Evolutionary conservation across 306 rosid species (phyloP).

Genomic region (Lotus japonicus): DNA sequence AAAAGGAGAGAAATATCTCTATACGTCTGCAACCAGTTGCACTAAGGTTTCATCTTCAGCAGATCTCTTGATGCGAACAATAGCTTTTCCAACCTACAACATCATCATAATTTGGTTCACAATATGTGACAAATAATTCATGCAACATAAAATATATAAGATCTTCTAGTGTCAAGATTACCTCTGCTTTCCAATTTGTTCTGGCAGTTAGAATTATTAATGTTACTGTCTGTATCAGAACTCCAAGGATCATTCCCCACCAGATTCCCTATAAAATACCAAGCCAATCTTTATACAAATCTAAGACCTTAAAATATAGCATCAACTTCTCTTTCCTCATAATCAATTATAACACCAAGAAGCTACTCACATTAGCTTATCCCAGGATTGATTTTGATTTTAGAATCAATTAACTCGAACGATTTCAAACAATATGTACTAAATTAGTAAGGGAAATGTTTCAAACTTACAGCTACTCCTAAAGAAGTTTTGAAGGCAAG

Average conservation of each 20-base stretch:
- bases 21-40: slow-evolving; percentile 19
- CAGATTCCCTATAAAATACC: slow-evolving; percentile 62
- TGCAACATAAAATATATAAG: background rate
- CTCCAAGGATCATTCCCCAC: slow-evolving; percentile 78
- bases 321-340: too few relatives aligned
- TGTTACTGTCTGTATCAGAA: slow-evolving; percentile 50
- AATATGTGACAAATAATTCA: background rate
- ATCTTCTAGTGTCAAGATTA: background rate
- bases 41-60: slow-evolving; percentile 33
- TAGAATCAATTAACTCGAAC: too few relatives aligned
- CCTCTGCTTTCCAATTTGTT: slow-evolving; percentile 64
- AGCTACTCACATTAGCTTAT: too few relatives aligned
- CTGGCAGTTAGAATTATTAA: slow-evolving; percentile 51
- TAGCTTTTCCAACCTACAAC: slow-evolving; percentile 48
- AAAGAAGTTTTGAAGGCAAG: slow-evolving; percentile 56
- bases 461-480: slow-evolving; percentile 52
- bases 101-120: background rate
- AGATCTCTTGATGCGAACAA: slow-evolving; percentile 37
- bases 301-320: background rate
- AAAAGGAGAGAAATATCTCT: background rate
- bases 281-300: background rate
- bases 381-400: too few relatives aligned
- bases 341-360: too few relatives aligned
- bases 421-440: too few relatives aligned
- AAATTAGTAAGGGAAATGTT: background rate